Base-by-base conservation (phyloP, 2,329 filamentous ascomycete species). In the Rugonectria rugulosa region DNA sequence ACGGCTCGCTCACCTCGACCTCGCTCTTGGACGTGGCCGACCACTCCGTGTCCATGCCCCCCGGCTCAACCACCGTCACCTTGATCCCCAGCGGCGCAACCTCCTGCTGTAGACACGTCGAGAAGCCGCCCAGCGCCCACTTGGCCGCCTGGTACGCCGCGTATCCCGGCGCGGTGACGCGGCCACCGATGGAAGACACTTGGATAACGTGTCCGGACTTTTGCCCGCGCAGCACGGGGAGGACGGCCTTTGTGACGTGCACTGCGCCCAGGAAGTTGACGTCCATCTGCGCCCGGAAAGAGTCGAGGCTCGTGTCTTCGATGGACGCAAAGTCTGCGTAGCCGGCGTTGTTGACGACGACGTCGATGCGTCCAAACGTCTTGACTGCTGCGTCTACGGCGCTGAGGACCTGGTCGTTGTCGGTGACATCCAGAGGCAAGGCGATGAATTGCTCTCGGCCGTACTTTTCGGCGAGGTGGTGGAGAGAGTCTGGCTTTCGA, bases 241-340 rank as follows among this genome's bases (percentile, higher is more conserved):
- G 59, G 3, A 72, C 70, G 19, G 73, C 73, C 24, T 70, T 73
- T 4, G 82, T 85, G 6, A 85, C 78, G 45, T 80, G 73, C 3
- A 86, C 66, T 2, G 83, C 68, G 6, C 84, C 84, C 55, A 83
- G 85, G 68, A 86, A 82, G 63, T 87, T 86, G 54, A 83, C 77
- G 52, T 87, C 82, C 72, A 87, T 79, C 62, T 86, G 79, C 5
- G 68, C 75, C 6, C 79, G 73, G 40, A 82, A 77, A 31, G 84
- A 77, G 3, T 74, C 65, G 3, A 84, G 74, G 3, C 73, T 73
- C 6, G 81, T 68, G 9, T 79, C 78, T 63, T 87, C 84, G 40
- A 85, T 79, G 2, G 79, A 75, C 15, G 79, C 81, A 4, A 69
- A 65, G 3, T 83, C 71, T n/a, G 80, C 79, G 57, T 84, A 86